Conservation (phyloP, 2,329 filamentous ascomycete species). For the Colletotrichum echinochloae region DNA sequence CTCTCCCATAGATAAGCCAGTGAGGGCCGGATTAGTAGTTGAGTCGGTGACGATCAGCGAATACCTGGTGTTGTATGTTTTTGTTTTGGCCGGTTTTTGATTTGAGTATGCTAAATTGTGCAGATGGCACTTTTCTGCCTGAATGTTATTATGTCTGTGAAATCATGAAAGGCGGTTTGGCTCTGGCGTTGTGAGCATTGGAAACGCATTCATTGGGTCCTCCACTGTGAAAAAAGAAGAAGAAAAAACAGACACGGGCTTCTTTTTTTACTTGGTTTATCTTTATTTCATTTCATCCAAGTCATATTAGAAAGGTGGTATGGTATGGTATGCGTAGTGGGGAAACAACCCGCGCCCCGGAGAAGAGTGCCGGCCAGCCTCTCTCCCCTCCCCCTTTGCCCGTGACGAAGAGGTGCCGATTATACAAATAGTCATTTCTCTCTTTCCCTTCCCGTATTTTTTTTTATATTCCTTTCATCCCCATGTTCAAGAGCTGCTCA, state of each 20-base stretch:
- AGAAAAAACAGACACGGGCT: background rate
- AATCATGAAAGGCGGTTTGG: too few species aligned
- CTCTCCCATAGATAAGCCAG: too few species aligned
- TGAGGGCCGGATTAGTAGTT: too few species aligned
- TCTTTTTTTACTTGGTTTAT: background rate
- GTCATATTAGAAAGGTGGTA: background rate
- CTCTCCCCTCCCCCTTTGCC: background rate
- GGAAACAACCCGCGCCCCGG: background rate
- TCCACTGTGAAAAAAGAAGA: too few species aligned
- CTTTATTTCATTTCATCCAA: background rate
- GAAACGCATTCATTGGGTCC: too few species aligned
- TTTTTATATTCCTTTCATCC: background rate
- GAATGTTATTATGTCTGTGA: too few species aligned
- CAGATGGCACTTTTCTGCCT: too few species aligned
- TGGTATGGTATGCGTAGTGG: background rate
- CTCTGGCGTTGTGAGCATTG: too few species aligned
- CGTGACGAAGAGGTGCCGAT: background rate
- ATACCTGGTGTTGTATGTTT: too few species aligned
- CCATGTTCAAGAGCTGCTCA: slow-evolving; percentile 59
- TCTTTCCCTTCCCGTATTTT: background rate
- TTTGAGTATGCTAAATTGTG: too few species aligned
- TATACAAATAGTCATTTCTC: background rate
- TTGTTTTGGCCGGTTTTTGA: too few species aligned
- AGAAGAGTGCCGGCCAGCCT: background rate
- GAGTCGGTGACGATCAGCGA: too few species aligned